A percentile compares a stretch with the other conserved stretches of the same genome.
Evolutionary conservation across 148 eudicot genomes (phyloP).

Genomic region (Mesembryanthemum crystallinum): DNA sequence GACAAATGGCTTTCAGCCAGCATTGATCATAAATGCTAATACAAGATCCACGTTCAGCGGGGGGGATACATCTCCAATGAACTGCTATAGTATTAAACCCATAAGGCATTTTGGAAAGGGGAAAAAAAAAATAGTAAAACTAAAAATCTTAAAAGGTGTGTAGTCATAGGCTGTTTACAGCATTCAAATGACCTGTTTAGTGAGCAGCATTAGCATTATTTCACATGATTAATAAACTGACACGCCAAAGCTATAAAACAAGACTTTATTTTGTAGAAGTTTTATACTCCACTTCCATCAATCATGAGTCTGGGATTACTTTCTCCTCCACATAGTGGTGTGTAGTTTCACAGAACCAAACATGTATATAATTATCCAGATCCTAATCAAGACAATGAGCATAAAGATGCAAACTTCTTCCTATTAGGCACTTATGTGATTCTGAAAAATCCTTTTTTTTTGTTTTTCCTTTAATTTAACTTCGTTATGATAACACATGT

Average conservation of each 20-base stretch:
- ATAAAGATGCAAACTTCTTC: not conserved
- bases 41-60: constrained; percentile 19
- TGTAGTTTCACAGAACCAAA: no score
- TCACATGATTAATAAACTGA: not conserved
- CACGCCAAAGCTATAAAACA: not conserved
- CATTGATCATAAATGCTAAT: not conserved
- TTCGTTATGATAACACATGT: not conserved
- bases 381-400: no score
- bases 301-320: no score
- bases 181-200: not conserved
- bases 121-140: no score
- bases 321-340: no score
- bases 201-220: not conserved
- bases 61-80: not conserved
- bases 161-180: not conserved
- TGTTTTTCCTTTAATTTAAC: not conserved
- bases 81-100: not conserved
- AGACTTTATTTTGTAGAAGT: no score
- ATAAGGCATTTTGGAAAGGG: not conserved
- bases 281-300: no score
- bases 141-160: no score
- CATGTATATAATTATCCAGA: no score
- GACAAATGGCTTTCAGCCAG: no score
- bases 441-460: not conserved
- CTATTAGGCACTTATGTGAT: not conserved